phyloP scores from a whole-genome alignment of 2,329 filamentous ascomycete genomes.

The Diaporthe sp. region DNA sequence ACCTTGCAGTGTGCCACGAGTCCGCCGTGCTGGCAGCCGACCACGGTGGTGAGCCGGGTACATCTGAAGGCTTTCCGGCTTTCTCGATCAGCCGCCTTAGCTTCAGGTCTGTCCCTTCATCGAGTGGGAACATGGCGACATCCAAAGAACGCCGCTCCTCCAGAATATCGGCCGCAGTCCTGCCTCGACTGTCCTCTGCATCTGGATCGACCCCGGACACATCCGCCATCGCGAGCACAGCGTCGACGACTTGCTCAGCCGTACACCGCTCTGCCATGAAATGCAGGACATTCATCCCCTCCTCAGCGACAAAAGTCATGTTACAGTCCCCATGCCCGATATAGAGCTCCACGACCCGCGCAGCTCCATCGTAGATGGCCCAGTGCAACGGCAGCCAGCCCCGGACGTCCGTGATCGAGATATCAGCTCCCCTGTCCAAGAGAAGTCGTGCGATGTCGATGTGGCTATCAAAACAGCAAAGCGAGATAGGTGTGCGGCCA shows the following conservation, averaged over 20 bases:
- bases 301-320: background rate
- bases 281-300: background rate
- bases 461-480: background rate
- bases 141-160: background rate
- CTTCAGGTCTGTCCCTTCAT: background rate
- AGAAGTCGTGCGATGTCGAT: background rate
- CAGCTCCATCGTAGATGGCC: constrained; percentile 6
- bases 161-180: background rate
- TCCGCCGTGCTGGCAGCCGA: background rate
- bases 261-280: background rate
- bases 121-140: background rate
- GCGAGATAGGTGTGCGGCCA: background rate
- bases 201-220: background rate
- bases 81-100: background rate
- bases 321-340: background rate
- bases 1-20: background rate
- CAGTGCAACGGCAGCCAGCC: constrained; percentile 16
- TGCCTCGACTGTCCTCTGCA: background rate
- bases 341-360: background rate
- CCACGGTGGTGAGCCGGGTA: background rate
- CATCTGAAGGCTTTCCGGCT: background rate
- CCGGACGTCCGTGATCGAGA: background rate
- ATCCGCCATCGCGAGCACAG: background rate
- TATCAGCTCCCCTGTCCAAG: background rate
- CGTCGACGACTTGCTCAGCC: background rate